These are phyloP conservation scores for Fusarium brachygibbosum DNA, from an alignment of 2,329 filamentous ascomycete species.

Conservation along the genomic window DNA sequence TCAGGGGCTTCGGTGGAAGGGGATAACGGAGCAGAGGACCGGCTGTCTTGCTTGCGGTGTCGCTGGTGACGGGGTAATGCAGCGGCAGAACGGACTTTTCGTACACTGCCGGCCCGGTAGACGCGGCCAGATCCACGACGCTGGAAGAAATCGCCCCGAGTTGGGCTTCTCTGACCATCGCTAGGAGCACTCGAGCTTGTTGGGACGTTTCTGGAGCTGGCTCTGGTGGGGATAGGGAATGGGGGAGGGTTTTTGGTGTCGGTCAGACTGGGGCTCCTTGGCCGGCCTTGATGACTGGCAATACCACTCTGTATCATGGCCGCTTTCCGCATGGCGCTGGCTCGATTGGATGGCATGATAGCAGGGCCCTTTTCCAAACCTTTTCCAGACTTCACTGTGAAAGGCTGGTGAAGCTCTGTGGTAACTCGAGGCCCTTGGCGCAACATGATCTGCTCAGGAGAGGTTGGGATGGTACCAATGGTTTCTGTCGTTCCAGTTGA, in stretches of 20 bases:
- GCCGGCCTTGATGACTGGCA: conserved; percentile 73
- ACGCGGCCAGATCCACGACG: conserved; percentile 63
- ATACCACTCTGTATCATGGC: conserved; percentile 86
- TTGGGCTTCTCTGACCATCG: conserved; percentile 84
- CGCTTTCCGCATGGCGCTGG: conserved; percentile 78
- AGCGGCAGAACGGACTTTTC: conserved; percentile 88
- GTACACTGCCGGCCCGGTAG: conserved; percentile 73
- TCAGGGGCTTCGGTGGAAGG: conserved; percentile 76
- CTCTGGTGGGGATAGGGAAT: conserved; percentile 90
- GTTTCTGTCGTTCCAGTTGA: conserved; percentile 51
- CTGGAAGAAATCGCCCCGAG: conserved; percentile 69
- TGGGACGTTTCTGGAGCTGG: conserved; percentile 84
- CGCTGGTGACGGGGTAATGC: conserved; percentile 72
- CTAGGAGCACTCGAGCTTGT: conserved; percentile 73
- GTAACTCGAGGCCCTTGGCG: conserved; percentile 50
- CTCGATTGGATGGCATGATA: conserved; percentile 58
- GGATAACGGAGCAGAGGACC: conserved; percentile 75
- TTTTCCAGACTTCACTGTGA: conserved; percentile 55
- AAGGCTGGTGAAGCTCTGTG: conserved; percentile 63
- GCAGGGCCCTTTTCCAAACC: conserved; percentile 56
- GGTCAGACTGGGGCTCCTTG: conserved; percentile 74
- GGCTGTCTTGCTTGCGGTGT: conserved; percentile 65
- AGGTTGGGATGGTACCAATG: conserved; percentile 55
- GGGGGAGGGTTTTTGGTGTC: conserved; percentile 80
- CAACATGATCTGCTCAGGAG: conserved; percentile 59